These are phyloP conservation scores for Calycina herbarum DNA, from an alignment of 2,329 filamentous ascomycete genomes.

Conservation along the genomic window DNA sequence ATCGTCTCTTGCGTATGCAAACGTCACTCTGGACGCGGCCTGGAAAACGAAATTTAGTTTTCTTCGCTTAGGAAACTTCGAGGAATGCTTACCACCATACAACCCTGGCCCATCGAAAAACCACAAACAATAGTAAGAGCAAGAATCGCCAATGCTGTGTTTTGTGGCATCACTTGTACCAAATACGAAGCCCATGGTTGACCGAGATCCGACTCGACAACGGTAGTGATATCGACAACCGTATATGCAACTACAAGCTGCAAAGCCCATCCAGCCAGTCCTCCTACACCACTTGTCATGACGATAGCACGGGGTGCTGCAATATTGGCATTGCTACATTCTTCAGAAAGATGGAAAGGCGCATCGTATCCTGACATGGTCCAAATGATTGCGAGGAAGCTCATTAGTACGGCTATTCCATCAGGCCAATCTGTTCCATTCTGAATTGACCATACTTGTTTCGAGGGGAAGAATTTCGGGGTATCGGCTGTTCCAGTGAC, in stretches of 20 bases:
- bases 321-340: slow-evolving; percentile 71
- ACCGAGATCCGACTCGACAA: slow-evolving; percentile 60
- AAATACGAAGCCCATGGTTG: slow-evolving; percentile 69
- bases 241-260: slow-evolving; percentile 71
- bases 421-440: slow-evolving; percentile 66
- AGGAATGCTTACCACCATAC: slow-evolving; percentile 52
- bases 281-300: slow-evolving; percentile 65
- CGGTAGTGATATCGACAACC: slow-evolving; percentile 58
- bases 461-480: slow-evolving; percentile 58
- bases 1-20: slow-evolving; percentile 68
- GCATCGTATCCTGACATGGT: slow-evolving; percentile 68
- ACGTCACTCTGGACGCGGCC: slow-evolving; percentile 61
- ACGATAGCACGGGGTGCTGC: slow-evolving; percentile 72
- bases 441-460: slow-evolving; percentile 67
- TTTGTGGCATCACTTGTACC: slow-evolving; percentile 61
- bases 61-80: neutral
- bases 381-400: slow-evolving; percentile 70
- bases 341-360: slow-evolving; percentile 72
- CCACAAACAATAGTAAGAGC: slow-evolving; percentile 63
- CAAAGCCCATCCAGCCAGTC: slow-evolving; percentile 70
- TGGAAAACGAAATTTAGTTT: neutral
- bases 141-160: slow-evolving; percentile 58
- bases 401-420: slow-evolving; percentile 69
- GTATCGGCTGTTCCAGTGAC: slow-evolving; percentile 45
- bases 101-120: slow-evolving; percentile 70